Evolutionary conservation across 345 rosid species (phyloP), one percentile per base, ranked within the genome.

Genomic region (Gossypium turneri): DNA sequence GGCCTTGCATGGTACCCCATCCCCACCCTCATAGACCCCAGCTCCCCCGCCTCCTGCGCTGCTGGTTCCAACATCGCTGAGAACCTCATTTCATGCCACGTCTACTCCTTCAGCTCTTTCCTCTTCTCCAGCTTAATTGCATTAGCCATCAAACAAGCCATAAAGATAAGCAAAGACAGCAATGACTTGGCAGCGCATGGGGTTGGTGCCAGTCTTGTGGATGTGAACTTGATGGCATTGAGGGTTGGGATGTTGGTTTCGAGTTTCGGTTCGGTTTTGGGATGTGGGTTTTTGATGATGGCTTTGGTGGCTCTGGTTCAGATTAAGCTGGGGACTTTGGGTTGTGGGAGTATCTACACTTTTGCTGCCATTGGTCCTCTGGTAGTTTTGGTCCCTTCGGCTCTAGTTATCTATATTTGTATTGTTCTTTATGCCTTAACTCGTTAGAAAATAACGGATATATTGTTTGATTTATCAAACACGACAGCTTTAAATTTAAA

Each of bases 91-190:
- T 15, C 57, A 2, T 16, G 19, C 92, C 98, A 90, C 57, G 93
- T 94, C 64, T 94, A 83, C 90, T 89, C 98, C 72, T 90, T 89
- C 81, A 79, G 89, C 75, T 86, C 86, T 29, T 92, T 92, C 79
- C 88, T 94, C 56, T 92, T 90, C 90, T 94, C 97, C 38, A 88
- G 93, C 87, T 73, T 94, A 67, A 66, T 92, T 72, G 97, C 98
- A 1, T 79, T 89, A n/a, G 91, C 89, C 68, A 84, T 94, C 75
- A 92, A 94, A 73, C 97, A 94, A 75, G 97, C 92, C 71, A 82
- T 94, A 52, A 52, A 52, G 17, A 52, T 52, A 52, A 52, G 57
- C 20, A 52, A 52, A 52, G 57, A 52, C 8, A 16, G 57, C 16
- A 86, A 87, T 51, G 58, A 52, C 19, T 52, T 52, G 9, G 19